Percentiles rank a stretch among this genome's conserved stretches.
These are phyloP conservation scores for Tylopilus sp. DNA, from an alignment of 768 basidiomycete genomes.

Conservation along the genomic window DNA sequence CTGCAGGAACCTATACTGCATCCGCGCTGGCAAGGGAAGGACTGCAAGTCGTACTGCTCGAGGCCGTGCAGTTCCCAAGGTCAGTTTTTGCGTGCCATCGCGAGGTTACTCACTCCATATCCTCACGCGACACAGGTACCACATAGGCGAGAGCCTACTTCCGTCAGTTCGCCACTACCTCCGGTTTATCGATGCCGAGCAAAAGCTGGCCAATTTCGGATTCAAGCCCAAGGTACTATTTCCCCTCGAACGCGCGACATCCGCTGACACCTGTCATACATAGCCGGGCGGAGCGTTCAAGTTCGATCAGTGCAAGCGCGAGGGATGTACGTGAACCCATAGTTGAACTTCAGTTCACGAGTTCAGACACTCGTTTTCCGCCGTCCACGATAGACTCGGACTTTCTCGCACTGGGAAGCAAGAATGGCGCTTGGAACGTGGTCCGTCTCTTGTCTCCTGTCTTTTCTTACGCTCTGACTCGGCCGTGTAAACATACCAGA, in stretches of 20 bases:
- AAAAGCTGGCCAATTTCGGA: constrained; percentile 40
- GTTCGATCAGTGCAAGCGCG: constrained; percentile 50
- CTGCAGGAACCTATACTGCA: constrained; percentile 56
- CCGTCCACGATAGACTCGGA: constrained; percentile 46
- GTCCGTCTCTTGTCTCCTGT: constrained; percentile 31
- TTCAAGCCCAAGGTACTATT: constrained; percentile 45
- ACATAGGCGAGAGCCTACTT: constrained; percentile 47
- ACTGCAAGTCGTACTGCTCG: constrained; percentile 52
- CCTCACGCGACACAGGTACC: constrained; percentile 34
- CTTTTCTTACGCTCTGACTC: not conserved
- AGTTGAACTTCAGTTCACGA: not conserved
- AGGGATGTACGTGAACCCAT: constrained; percentile 47
- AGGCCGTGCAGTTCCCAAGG: constrained; percentile 56
- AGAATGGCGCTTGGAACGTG: constrained; percentile 60
- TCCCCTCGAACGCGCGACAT: not conserved
- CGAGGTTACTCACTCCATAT: not conserved
- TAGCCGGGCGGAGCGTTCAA: constrained; percentile 64
- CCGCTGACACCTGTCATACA: not conserved
- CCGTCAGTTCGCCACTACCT: constrained; percentile 53
- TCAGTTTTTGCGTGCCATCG: constrained; percentile 13
- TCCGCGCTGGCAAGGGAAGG: constrained; percentile 55
- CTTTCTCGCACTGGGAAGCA: constrained; percentile 48
- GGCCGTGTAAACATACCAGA: constrained; percentile 26
- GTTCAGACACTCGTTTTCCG: not conserved
- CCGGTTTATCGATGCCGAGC: constrained; percentile 47